Base-by-base conservation (phyloP, 1,284 basidiomycete genomes). In the Singerocomus rubriflavus region DNA sequence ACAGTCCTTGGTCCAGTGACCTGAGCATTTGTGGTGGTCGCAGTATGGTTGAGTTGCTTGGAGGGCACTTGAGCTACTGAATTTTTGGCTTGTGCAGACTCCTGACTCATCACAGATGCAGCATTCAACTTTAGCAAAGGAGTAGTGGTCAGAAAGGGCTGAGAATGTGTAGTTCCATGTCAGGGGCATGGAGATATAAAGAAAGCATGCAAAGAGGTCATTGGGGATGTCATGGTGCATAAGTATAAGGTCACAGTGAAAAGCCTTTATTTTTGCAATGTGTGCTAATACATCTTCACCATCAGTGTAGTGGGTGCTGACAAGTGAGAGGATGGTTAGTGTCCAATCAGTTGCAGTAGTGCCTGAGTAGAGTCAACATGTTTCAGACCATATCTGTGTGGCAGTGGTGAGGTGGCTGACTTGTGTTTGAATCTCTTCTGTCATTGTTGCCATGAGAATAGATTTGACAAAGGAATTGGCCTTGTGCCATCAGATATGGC, bases 121-220 rank as follows among this genome's bases (percentile, higher is more conserved):
- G 0, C 16, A 7, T 8, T 57, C 29, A 0, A 56, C 31, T 16
- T 56, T 36, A 0, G 25, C 1, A 0, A 48, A 56, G 9, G 44
- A 43, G 4, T 57, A 57, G 1, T n/a, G 27, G 0, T 50, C 37
- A 0, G 46, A 35, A 5, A 57, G 38, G 3, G 40, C 33, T 2
- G 40, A 16, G 14, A 57, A 57, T 3, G 50, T 16, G 3, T 51
- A 44, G 35, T 57, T 57, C 56, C 50, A 57, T 0, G 16, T 31
- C 0, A 30, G 0, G 1, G 46, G 52, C 52, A 57, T 57, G n/a
- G 47, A 54, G 4, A 57, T 46, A 0, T 9, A 6, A 4, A 57
- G 39, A 17, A 57, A 57, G 3, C 56, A 57, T 0, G 41, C 27
- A 1, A 55, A 54, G 1, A 51, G 17, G 1, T 46, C 13, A 2